Evolutionary conservation across 2,329 filamentous ascomycete species (phyloP).

Genomic region (Aureobasidium sp.): DNA sequence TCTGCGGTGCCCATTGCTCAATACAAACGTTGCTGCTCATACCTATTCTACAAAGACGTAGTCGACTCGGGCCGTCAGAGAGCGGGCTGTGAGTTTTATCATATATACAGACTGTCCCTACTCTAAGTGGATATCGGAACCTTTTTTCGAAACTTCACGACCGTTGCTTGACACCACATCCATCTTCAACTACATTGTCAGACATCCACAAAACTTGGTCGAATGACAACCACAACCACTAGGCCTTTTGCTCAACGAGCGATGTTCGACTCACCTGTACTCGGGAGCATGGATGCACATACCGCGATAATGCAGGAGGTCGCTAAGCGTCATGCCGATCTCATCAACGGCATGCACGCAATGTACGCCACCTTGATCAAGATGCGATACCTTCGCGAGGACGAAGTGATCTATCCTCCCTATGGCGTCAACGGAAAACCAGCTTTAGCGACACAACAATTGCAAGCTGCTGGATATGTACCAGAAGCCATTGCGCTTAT

Average conservation of each 20-base stretch:
- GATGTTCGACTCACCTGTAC: conserved; percentile 6
- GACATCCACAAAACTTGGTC: not conserved
- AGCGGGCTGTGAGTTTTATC: no score
- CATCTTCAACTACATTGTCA: no score
- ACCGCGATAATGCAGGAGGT: not conserved
- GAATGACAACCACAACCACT: not conserved
- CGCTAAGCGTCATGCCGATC: conserved; percentile 6
- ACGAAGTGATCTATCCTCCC: conserved; percentile 13
- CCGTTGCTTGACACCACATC: not conserved
- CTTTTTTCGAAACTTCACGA: no score
- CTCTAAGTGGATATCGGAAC: no score
- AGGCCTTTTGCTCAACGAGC: not conserved
- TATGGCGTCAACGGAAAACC: conserved; percentile 10
- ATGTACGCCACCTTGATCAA: conserved; percentile 8
- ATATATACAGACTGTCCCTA: not conserved
- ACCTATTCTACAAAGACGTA: no score
- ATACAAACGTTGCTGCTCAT: conserved; percentile 1
- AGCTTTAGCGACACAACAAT: not conserved
- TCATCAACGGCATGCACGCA: conserved; percentile 6
- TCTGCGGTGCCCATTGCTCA: not conserved
- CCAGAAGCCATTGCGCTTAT: conserved; percentile 12
- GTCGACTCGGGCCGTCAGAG: no score
- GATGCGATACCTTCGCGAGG: conserved; percentile 11
- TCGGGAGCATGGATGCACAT: not conserved
- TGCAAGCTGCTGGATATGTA: conserved; percentile 1